Evolutionary conservation across 805 yeast species (phyloP).

Genomic region (Hemisphaericaspora nanyangensis): DNA sequence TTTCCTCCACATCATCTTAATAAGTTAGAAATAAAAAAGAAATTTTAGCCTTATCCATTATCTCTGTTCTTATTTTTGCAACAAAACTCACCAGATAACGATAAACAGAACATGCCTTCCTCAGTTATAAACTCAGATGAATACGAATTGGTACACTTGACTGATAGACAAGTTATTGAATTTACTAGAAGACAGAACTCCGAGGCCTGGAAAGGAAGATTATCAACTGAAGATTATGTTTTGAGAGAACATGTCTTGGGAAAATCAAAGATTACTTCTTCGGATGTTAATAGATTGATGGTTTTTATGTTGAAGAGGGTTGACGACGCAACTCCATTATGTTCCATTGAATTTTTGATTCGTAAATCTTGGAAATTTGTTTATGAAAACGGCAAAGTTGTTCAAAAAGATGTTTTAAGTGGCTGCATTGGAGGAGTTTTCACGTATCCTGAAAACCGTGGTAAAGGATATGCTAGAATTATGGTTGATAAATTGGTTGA

Average conservation of each 20-base stretch:
- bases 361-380: conserved; percentile 26
- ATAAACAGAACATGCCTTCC: not conserved
- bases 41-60: not conserved
- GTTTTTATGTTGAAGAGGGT: conserved; percentile 15
- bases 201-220: conserved; percentile 33
- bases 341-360: conserved; percentile 34
- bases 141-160: conserved; percentile 15
- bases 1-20: too few relatives aligned
- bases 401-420: conserved; percentile 15
- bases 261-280: conserved; percentile 14
- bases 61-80: not conserved
- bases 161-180: conserved; percentile 22
- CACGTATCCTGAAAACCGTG: conserved; percentile 33
- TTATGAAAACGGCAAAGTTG: conserved; percentile 12
- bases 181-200: conserved; percentile 34
- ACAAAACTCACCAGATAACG: too few relatives aligned
- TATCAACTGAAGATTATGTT: conserved; percentile 30
- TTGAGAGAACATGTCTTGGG: conserved; percentile 30
- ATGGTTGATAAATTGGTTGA: conserved; percentile 38
- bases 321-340: conserved; percentile 14
- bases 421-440: conserved; percentile 43
- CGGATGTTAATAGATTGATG: conserved; percentile 11
- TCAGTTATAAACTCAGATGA: conserved; percentile 1
- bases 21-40: not conserved
- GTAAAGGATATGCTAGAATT: conserved; percentile 34